Evolutionary conservation across 78 protist genomes (phyloP), one percentile per base, ranked within the genome.

Genomic region (Dictyostelium firmibasis): DNA sequence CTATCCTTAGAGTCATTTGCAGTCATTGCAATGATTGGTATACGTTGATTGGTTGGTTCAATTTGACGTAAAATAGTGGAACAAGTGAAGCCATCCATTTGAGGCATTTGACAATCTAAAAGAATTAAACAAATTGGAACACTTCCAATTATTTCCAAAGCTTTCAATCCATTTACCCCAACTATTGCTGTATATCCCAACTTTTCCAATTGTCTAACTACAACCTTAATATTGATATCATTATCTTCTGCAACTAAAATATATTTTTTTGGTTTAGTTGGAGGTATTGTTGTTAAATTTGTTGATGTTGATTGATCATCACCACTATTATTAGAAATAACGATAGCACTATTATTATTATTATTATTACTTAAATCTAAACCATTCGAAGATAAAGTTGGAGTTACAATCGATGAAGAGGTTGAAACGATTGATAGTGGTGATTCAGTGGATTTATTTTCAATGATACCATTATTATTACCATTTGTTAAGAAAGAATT

Each of bases 41-140:
- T 86, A 38, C 95, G 35, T 60, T 83, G 92, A 33, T 72, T 60
- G 2, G 64, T 50, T 10, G 82, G 87, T 64, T 97, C 98, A 13
- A 67, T 23, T 18, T 85, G 67, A 31, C 98, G 75, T 18, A 97
- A 91, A 7, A 62, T 60, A n/a, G n/a, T 29, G 9, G 97, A 84
- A 31, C 98, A 96, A 6, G 64, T 83, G 69, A 92, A 94, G 7
- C 98, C 98, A 44, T 92, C 97, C 96, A 97, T 96, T 41, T 76
- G 92, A 16, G 98, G 98, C 98, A 97, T 97, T 57, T 97, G 97
- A 69, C 92, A 84, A 78, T 97, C 98, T 97, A 97, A 93, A 14
- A 97, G 84, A 0, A 97, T 88, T 27, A 97, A 35, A 25, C 83
- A 57, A 60, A 92, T 74, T n/a, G 41, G 62, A 5, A 43, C 50